Base-by-base conservation (phyloP, 2,329 filamentous ascomycete genomes). In the Chalaropsis ovoidea region DNA sequence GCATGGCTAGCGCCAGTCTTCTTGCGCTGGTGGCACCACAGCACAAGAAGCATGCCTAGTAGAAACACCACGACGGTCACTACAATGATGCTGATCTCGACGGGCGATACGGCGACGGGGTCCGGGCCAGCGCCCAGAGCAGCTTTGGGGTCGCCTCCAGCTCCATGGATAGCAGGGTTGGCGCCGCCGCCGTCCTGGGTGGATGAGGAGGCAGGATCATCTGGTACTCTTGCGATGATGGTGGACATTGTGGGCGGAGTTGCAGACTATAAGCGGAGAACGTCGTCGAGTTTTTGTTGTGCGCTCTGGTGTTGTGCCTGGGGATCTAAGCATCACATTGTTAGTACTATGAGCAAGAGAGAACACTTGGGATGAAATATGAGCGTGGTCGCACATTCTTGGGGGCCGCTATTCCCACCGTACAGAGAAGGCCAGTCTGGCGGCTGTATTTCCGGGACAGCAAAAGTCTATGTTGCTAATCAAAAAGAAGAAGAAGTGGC, bases 1-100 rank as follows among this genome's bases (percentile, higher is more conserved):
- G 19, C 11, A n/a, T 42, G n/a, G 3, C 49, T 39, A 8, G 39
- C 35, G 35, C 60, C 31, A 1, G 56, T 58, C 65, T 67, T 65
- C 27, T 64, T 65, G 54, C 67, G 62, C 41, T 65, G 63, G 41
- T 66, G 62, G 63, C 60, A 67, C 63, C 62, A 68, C 11, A 69
- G 65, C n/a, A 69, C 58, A 17, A 64, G 45, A 22, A 62, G 56
- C 63, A 68, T 63, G 13, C 61, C 58, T 39, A 63, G 8, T 24
- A 65, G 6, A 42, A 69, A 67, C n/a, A 64, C 47, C 7, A 67
- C 43, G 17, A 68, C 45, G 17, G 65, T 65, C 22, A 58, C 63
- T 6, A 69, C 62, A 19, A 69, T 69, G 3, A 69, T 42, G 24
- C 24, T 24, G 39, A 68, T 65, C 62, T 69, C 66, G n/a, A 27